Evolutionary conservation across 1,139 yeast genomes (phyloP), one percentile per base, ranked within the genome.

Genomic region (Diutina neorugosa): DNA sequence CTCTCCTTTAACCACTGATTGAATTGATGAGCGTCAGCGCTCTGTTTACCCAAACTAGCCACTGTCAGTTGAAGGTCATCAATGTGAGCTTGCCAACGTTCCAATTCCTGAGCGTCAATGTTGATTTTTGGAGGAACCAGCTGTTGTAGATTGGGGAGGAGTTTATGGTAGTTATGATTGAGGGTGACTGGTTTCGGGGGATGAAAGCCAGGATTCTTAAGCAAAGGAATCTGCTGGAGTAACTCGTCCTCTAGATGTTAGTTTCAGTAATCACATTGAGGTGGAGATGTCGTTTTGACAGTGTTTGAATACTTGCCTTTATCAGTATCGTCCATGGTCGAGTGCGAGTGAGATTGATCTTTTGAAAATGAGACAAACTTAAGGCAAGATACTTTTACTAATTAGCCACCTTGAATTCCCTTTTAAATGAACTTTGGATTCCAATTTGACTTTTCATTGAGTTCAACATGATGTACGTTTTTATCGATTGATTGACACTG

Each of bases 311-410:
- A 60, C 67, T 37, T 60, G 63, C 67, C 64, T 51, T 53, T 58
- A 25, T 61, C 64, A 16, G 65, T 61, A 48, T 61, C 64, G 55
- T 61, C 61, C 66, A 63, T 64, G 37, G 37, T 31, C 37, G 14
- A 31, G 37, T 31, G 37, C 37, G 14, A 16, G 9, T 46, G 48
- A 18, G 9, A 31, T 11, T n/a, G n/a, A n/a, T n/a, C n/a, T n/a
- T n/a, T n/a, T n/a, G n/a, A n/a, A n/a, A n/a, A n/a, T n/a, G n/a
- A n/a, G n/a, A n/a, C n/a, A n/a, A n/a, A n/a, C n/a, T n/a, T n/a
- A n/a, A n/a, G n/a, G n/a, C n/a, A n/a, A n/a, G n/a, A n/a, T n/a
- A n/a, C n/a, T n/a, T n/a, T n/a, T n/a, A n/a, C n/a, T n/a, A n/a
- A n/a, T n/a, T n/a, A n/a, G n/a, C n/a, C n/a, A n/a, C n/a, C n/a